A percentile compares a stretch with the other conserved stretches of the same genome.
Conservation (phyloP, 306 rosid species). For the Senna tora region DNA sequence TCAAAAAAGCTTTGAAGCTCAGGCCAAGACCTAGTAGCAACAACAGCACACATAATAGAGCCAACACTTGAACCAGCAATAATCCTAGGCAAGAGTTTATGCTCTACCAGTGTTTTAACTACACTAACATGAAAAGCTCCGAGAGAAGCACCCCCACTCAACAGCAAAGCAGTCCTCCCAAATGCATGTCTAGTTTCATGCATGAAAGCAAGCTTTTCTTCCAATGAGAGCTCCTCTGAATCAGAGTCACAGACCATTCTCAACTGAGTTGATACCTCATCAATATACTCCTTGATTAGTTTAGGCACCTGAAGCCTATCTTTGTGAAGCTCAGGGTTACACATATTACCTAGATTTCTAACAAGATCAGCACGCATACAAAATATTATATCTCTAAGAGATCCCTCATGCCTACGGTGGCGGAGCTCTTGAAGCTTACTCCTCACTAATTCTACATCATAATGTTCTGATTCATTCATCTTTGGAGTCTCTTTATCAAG, state of each 20-base stretch:
- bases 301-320: conserved; percentile 85
- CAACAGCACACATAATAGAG: conserved; percentile 91
- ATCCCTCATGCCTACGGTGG: conserved; percentile 80
- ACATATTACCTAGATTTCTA: conserved; percentile 90
- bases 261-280: conserved; percentile 85
- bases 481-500: conserved; percentile 86
- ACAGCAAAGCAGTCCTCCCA: conserved; percentile 91
- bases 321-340: conserved; percentile 92
- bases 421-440: conserved; percentile 91
- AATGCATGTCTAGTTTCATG: conserved; percentile 97
- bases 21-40: conserved; percentile 97
- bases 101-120: conserved; percentile 82
- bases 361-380: conserved; percentile 96
- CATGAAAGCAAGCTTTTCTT: conserved; percentile 90
- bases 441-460: conserved; percentile 78
- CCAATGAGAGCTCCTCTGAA: conserved; percentile 82
- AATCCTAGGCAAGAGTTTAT: conserved; percentile 90
- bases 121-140: conserved; percentile 93
- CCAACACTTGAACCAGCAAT: conserved; percentile 99
- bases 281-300: conserved; percentile 87
- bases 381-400: conserved; percentile 82
- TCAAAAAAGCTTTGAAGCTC: conserved; percentile 94
- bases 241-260: conserved; percentile 89
- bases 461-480: conserved; percentile 83
- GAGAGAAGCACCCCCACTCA: conserved; percentile 99